phyloP scores from a whole-genome alignment of 345 rosid species.

The Hevea brasiliensis region DNA sequence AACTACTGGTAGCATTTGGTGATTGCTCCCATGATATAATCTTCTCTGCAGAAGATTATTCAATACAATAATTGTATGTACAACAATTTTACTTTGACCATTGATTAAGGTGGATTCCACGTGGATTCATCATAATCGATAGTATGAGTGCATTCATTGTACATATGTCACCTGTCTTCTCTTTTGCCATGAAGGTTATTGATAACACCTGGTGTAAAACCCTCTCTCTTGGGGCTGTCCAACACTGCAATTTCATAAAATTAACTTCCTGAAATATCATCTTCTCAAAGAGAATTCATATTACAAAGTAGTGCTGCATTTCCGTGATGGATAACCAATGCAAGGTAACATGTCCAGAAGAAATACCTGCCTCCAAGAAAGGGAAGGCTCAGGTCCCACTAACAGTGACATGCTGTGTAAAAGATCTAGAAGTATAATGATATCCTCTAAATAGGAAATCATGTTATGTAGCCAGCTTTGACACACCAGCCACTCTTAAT shows the following conservation, averaged over 20 bases:
- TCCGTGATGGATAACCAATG: neutral
- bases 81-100: no score
- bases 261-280: neutral
- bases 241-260: neutral
- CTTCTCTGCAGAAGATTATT: no score
- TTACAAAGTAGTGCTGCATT: neutral
- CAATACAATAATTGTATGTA: no score
- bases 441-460: no score
- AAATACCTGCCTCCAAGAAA: conserved; percentile 12
- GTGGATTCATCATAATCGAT: no score
- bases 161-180: no score
- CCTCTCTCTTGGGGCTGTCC: neutral
- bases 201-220: neutral
- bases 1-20: neutral
- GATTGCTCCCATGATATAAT: neutral
- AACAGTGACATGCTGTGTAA: neutral
- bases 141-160: no score
- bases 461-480: neutral
- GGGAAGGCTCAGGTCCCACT: neutral
- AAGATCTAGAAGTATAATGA: conserved; percentile 1
- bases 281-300: no score
- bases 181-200: neutral
- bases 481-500: neutral
- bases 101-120: no score
- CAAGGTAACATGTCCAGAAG: neutral